phyloP scores from a whole-genome alignment of 495 filamentous ascomycete genomes.

The Talaromyces proteolyticus region DNA sequence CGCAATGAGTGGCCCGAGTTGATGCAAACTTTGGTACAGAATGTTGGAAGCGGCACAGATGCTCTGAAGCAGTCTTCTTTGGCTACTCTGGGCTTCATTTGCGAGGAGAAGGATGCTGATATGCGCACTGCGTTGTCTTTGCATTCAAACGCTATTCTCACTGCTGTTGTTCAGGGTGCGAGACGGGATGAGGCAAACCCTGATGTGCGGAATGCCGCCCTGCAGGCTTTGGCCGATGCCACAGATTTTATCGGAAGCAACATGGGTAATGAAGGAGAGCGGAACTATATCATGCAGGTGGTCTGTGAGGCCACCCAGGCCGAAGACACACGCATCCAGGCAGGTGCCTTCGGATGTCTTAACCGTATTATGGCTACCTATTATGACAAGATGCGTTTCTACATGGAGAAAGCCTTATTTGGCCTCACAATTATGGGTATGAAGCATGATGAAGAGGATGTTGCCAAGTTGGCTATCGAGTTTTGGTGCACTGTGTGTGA shows the following conservation, averaged over 20 bases:
- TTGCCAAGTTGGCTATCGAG: constrained; percentile 94
- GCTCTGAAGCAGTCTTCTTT: constrained; percentile 91
- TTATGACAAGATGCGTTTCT: constrained; percentile 99
- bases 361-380: constrained; percentile 98
- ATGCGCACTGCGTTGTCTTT: constrained; percentile 72
- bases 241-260: constrained; percentile 96
- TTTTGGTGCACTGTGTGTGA: constrained; percentile 99
- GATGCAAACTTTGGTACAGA: constrained; percentile 80
- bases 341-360: constrained; percentile 91
- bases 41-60: constrained; percentile 79
- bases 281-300: constrained; percentile 99
- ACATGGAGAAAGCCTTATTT: constrained; percentile 99
- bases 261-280: constrained; percentile 97
- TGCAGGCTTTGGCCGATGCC: constrained; percentile 92
- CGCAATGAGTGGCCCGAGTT: constrained; percentile 93
- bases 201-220: constrained; percentile 87
- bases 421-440: constrained; percentile 98
- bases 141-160: constrained; percentile 96
- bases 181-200: constrained; percentile 88
- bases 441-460: constrained; percentile 96
- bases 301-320: constrained; percentile 98
- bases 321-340: constrained; percentile 80
- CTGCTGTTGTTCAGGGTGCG: constrained; percentile 94
- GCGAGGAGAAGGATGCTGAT: constrained; percentile 87
- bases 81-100: constrained; percentile 93